Evolutionary conservation across 768 basidiomycete species (phyloP).

Genomic region (Mycena vulgaris): DNA sequence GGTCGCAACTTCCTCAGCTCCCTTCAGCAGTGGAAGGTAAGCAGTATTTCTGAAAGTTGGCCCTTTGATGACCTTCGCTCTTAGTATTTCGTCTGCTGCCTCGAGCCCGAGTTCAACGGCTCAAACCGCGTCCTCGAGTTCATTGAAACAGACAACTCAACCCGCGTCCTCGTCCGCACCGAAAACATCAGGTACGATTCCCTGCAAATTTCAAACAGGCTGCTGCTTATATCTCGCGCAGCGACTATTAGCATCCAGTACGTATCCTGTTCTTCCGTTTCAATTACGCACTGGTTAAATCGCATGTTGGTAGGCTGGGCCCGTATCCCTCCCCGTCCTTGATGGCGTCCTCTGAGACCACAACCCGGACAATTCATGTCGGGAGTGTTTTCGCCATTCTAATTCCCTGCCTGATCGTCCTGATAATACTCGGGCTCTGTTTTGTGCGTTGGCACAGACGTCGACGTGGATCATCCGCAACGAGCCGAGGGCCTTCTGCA

Average conservation of each 20-base stretch:
- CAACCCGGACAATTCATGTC: neutral
- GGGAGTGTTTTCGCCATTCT: slow-evolving; percentile 10
- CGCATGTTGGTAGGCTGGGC: neutral
- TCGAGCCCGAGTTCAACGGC: too few relatives aligned
- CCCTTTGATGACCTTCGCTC: neutral
- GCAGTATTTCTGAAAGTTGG: neutral
- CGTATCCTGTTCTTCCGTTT: neutral
- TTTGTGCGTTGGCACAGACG: neutral
- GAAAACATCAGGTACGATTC: neutral
- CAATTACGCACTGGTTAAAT: neutral
- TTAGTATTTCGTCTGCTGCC: neutral
- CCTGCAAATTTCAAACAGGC: neutral
- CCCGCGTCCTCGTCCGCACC: neutral
- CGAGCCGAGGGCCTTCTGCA: neutral
- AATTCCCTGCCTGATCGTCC: neutral
- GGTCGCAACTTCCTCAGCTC: neutral
- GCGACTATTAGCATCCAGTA: neutral
- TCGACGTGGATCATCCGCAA: neutral
- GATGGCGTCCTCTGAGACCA: neutral
- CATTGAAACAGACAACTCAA: too few relatives aligned
- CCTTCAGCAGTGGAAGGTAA: neutral
- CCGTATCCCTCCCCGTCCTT: neutral
- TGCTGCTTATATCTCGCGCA: neutral
- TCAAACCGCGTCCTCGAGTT: neutral
- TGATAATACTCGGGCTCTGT: neutral